Conservation (phyloP, 129 eudicot genomes). For the Saposhnikovia divaricata region DNA sequence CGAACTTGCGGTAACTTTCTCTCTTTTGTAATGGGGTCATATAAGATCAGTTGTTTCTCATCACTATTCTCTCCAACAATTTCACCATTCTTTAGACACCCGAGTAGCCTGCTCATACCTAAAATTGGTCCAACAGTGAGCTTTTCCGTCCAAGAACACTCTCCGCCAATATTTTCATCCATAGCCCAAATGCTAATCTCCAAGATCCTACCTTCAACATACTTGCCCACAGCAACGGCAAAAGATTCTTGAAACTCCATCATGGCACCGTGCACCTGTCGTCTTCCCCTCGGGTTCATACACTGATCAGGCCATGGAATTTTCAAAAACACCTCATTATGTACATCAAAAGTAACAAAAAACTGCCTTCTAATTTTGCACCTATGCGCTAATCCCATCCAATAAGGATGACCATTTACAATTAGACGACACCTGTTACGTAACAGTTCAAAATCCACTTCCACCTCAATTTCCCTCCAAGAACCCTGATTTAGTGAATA, state of each 20-base stretch:
- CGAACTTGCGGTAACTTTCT: neutral
- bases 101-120: neutral
- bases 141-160: conserved; percentile 6
- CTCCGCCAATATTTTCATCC: neutral
- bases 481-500: neutral
- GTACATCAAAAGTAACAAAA: neutral
- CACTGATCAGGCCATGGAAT: neutral
- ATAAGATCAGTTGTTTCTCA: conserved; percentile 1
- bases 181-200: conserved; percentile 2
- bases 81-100: conserved; percentile 6
- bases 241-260: conserved; percentile 7
- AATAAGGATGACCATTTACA: neutral
- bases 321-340: conserved; percentile 1
- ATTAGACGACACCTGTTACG: neutral
- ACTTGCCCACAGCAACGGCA: neutral
- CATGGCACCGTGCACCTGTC: neutral
- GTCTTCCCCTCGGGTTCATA: neutral
- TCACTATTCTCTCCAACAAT: conserved; percentile 1
- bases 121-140: neutral
- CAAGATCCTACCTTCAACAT: conserved; percentile 1
- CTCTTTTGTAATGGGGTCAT: neutral
- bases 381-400: neutral
- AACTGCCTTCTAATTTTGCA: neutral
- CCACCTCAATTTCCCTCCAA: conserved; percentile 13
- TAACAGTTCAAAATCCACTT: conserved; percentile 1